A percentile compares a stretch with the other conserved stretches of the same genome.
These are phyloP conservation scores for Starmerella powellii DNA, from an alignment of 805 yeast species.

Conservation along the genomic window DNA sequence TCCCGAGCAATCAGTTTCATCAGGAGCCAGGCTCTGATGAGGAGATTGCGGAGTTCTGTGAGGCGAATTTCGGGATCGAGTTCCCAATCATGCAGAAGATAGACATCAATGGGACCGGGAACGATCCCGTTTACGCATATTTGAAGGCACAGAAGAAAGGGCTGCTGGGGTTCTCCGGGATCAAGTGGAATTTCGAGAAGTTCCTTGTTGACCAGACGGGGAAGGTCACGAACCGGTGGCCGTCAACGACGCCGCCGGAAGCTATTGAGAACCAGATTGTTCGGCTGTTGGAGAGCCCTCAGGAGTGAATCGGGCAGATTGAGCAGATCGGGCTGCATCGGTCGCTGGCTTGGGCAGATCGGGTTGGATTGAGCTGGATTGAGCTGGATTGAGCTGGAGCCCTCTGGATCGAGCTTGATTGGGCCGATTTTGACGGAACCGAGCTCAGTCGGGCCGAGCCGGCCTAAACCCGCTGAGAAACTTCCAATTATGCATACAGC, in stretches of 20 bases:
- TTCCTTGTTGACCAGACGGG: constrained; percentile 51
- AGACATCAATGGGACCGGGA: constrained; percentile 75
- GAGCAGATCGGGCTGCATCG: no score
- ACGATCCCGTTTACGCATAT: constrained; percentile 69
- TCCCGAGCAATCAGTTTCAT: constrained; percentile 86
- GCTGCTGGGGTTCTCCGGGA: constrained; percentile 54
- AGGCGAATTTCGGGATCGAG: constrained; percentile 72
- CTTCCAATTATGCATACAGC: no score
- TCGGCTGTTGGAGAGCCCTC: constrained; percentile 1
- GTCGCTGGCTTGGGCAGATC: no score
- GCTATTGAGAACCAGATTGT: constrained; percentile 29
- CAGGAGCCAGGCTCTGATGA: constrained; percentile 59
- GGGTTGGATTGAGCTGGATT: no score
- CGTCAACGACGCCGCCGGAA: constrained; percentile 57
- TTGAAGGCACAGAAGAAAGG: constrained; percentile 56
- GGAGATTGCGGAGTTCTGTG: constrained; percentile 63
- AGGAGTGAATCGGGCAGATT: background rate
- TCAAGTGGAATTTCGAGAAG: constrained; percentile 74
- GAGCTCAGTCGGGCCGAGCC: no score
- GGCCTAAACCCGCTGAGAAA: no score
- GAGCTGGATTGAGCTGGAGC: no score
- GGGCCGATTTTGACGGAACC: no score
- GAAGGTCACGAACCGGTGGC: constrained; percentile 45
- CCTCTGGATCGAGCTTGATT: no score
- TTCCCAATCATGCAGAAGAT: constrained; percentile 82